Conservation (phyloP, 768 basidiomycete species). For the Leccinum sublutescens region DNA sequence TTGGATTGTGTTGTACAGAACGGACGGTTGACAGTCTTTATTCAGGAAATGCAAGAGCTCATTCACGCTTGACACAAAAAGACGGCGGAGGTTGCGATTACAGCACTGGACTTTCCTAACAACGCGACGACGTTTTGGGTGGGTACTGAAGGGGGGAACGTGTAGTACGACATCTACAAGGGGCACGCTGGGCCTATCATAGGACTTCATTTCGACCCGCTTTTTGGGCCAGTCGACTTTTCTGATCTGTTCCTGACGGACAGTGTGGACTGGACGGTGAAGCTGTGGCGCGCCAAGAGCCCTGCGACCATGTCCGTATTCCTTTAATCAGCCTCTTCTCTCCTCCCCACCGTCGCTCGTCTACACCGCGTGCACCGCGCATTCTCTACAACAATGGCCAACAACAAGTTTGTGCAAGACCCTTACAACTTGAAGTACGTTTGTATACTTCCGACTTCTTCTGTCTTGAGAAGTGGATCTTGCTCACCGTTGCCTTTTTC, state of each 20-base stretch:
- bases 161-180: constrained; percentile 92
- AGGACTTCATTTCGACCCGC: constrained; percentile 93
- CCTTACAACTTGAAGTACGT: too few species aligned
- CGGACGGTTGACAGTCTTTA: constrained; percentile 2
- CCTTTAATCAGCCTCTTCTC: neutral
- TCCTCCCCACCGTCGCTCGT: neutral
- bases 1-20: neutral
- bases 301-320: constrained; percentile 41
- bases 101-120: constrained; percentile 89
- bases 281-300: constrained; percentile 88
- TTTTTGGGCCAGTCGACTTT: constrained; percentile 67
- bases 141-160: constrained; percentile 96
- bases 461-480: too few species aligned
- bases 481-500: too few species aligned
- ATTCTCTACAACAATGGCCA: too few species aligned
- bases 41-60: constrained; percentile 90
- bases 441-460: too few species aligned
- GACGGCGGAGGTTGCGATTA: constrained; percentile 95
- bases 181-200: constrained; percentile 93
- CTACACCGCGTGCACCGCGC: neutral
- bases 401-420: too few species aligned
- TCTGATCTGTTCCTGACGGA: constrained; percentile 91
- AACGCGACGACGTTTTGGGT: constrained; percentile 98
- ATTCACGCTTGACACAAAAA: constrained; percentile 90
- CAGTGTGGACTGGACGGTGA: constrained; percentile 98